Evolutionary conservation across 179 eudicot genomes (phyloP).

Genomic region (Dionaea muscipula): DNA sequence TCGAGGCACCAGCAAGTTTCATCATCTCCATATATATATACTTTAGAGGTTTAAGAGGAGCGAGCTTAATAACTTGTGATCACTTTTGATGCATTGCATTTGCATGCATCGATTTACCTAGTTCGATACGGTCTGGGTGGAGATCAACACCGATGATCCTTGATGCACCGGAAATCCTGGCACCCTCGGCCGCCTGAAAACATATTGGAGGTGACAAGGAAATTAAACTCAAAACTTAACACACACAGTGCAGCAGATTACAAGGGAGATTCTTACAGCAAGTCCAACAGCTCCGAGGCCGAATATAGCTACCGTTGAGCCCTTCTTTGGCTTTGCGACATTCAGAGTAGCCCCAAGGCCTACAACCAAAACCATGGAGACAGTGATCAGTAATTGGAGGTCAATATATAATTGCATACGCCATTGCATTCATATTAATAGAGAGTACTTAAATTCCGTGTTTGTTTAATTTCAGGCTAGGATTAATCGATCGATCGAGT

Average conservation of each 20-base stretch:
- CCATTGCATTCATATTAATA: background rate
- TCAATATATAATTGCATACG: background rate
- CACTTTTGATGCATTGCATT: too few relatives aligned
- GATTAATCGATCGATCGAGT: too few relatives aligned
- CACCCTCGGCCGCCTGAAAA: slow-evolving; percentile 2
- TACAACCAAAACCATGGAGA: slow-evolving; percentile 2
- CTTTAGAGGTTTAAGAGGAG: too few relatives aligned
- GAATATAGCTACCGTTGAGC: slow-evolving; percentile 35
- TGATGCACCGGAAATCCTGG: background rate
- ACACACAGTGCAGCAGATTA: too few relatives aligned
- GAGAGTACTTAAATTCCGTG: background rate
- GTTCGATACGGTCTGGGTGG: background rate
- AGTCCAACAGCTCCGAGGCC: slow-evolving; percentile 47
- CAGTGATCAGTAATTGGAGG: too few relatives aligned
- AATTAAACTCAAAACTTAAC: too few relatives aligned
- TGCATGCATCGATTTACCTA: background rate
- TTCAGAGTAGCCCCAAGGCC: slow-evolving; percentile 45
- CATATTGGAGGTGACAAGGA: background rate
- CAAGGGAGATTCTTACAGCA: slow-evolving; percentile 22
- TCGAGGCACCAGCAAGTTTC: too few relatives aligned
- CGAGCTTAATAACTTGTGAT: too few relatives aligned
- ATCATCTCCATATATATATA: too few relatives aligned
- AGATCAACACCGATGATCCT: slow-evolving; percentile 1
- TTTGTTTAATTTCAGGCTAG: too few relatives aligned
- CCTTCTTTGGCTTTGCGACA: slow-evolving; percentile 43